A percentile compares a stretch with the other conserved stretches of the same genome.
These are phyloP conservation scores for Fusarium chlamydosporum DNA, from an alignment of 2,329 filamentous ascomycete species.

Conservation along the genomic window DNA sequence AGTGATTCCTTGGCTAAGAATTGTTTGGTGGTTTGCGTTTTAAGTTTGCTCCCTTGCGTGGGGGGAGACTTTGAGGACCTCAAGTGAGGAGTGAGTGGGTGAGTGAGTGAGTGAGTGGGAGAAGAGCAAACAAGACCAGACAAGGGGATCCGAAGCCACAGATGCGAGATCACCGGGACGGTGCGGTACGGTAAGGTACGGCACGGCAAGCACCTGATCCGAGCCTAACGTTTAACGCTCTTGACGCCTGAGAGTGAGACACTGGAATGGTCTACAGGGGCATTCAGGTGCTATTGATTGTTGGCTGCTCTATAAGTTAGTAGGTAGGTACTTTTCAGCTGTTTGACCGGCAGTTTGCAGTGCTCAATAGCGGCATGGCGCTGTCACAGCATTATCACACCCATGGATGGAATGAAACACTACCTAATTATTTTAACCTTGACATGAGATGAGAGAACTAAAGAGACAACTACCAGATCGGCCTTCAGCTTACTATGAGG, in stretches of 20 bases:
- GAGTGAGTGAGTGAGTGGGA: neutral
- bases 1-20: slow-evolving; percentile 36
- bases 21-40: slow-evolving; percentile 1
- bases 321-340: slow-evolving; percentile 1
- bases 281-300: neutral
- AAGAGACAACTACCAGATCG: slow-evolving; percentile 31
- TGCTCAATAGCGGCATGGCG: slow-evolving; percentile 25
- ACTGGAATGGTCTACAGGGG: slow-evolving; percentile 15
- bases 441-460: slow-evolving; percentile 32
- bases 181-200: slow-evolving; percentile 18
- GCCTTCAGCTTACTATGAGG: slow-evolving; percentile 1
- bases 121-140: slow-evolving; percentile 16
- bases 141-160: slow-evolving; percentile 19
- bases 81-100: slow-evolving; percentile 6
- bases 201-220: slow-evolving; percentile 37
- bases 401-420: slow-evolving; percentile 30
- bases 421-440: neutral
- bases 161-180: slow-evolving; percentile 44
- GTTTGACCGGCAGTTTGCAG: slow-evolving; percentile 24
- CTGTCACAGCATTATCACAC: slow-evolving; percentile 16
- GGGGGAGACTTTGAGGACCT: slow-evolving; percentile 9
- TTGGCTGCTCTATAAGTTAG: slow-evolving; percentile 14
- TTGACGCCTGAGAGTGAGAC: slow-evolving; percentile 36
- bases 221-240: slow-evolving; percentile 39
- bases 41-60: slow-evolving; percentile 24